Percentiles rank a stretch among this genome's conserved stretches.
phyloP scores from a whole-genome alignment of 495 filamentous ascomycete genomes.

The Aspergillus steynii region DNA sequence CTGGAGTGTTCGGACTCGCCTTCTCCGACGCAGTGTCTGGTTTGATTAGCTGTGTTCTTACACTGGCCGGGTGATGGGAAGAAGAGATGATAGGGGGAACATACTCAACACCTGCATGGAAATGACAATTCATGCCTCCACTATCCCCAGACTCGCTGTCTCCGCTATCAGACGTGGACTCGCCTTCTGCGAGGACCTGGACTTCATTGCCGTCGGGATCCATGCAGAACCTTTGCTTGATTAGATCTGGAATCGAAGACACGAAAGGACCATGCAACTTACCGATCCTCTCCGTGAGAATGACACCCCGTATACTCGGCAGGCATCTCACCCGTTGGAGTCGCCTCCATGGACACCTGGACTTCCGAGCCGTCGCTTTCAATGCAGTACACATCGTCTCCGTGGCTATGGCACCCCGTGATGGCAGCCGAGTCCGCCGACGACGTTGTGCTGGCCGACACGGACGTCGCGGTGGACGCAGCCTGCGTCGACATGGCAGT shows the following conservation, averaged over 20 bases:
- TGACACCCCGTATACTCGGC: constrained; percentile 55
- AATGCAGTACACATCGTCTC: constrained; percentile 42
- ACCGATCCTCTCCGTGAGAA: constrained; percentile 47
- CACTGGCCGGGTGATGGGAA: not conserved
- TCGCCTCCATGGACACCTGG: constrained; percentile 37
- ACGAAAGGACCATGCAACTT: constrained; percentile 15
- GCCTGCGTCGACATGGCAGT: constrained; percentile 24
- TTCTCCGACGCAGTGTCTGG: constrained; percentile 50
- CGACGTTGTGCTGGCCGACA: constrained; percentile 16
- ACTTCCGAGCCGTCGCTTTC: constrained; percentile 40
- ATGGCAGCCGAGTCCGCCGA: constrained; percentile 28
- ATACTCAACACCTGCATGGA: constrained; percentile 67
- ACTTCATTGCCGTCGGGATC: constrained; percentile 50
- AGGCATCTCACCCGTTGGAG: constrained; percentile 44
- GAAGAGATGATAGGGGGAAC: constrained; percentile 10
- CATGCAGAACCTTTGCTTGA: constrained; percentile 40
- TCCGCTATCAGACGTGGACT: constrained; percentile 14
- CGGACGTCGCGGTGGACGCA: constrained; percentile 1
- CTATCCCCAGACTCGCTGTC: constrained; percentile 15
- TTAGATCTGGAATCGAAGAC: not conserved
- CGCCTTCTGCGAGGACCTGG: constrained; percentile 32
- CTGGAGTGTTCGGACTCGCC: constrained; percentile 31
- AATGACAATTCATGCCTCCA: constrained; percentile 51
- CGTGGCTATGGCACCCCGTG: constrained; percentile 43
- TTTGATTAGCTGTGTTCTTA: not conserved